Evolutionary conservation across 1,139 yeast genomes (phyloP).

Genomic region (Citeromyces hawaiiensis): DNA sequence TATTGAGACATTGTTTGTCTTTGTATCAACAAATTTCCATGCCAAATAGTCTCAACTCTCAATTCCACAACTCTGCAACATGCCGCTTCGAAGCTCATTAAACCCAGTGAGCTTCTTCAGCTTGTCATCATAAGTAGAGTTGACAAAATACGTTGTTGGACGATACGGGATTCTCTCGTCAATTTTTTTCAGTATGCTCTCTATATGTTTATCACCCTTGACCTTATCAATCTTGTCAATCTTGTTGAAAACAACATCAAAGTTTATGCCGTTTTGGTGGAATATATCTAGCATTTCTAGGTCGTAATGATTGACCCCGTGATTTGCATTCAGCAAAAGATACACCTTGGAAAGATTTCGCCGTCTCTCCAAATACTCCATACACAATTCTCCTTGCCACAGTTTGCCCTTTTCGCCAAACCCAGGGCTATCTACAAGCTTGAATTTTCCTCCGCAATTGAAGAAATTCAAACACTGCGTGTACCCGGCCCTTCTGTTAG

Average conservation of each 20-base stretch:
- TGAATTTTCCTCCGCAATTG: conserved; percentile 46
- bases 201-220: background rate
- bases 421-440: conserved; percentile 78
- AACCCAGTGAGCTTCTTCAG: conserved; percentile 22
- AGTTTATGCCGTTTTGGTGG: conserved; percentile 42
- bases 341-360: conserved; percentile 42
- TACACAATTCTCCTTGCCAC: conserved; percentile 58
- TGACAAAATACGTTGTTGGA: conserved; percentile 16
- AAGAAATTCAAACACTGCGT: conserved; percentile 70
- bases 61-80: conserved; percentile 24
- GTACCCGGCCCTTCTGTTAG: conserved; percentile 41
- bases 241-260: conserved; percentile 68
- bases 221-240: conserved; percentile 55
- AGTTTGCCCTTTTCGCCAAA: conserved; percentile 54
- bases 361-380: conserved; percentile 45
- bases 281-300: conserved; percentile 35
- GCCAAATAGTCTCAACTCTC: too few relatives aligned
- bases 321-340: conserved; percentile 43
- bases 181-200: background rate
- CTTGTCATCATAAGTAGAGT: conserved; percentile 17
- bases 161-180: background rate
- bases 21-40: too few relatives aligned
- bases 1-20: too few relatives aligned
- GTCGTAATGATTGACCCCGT: conserved; percentile 50
- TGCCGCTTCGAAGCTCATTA: conserved; percentile 19